These are phyloP conservation scores for Afroboletus lepidellus DNA, from an alignment of 1,284 basidiomycete genomes.

Conservation along the genomic window DNA sequence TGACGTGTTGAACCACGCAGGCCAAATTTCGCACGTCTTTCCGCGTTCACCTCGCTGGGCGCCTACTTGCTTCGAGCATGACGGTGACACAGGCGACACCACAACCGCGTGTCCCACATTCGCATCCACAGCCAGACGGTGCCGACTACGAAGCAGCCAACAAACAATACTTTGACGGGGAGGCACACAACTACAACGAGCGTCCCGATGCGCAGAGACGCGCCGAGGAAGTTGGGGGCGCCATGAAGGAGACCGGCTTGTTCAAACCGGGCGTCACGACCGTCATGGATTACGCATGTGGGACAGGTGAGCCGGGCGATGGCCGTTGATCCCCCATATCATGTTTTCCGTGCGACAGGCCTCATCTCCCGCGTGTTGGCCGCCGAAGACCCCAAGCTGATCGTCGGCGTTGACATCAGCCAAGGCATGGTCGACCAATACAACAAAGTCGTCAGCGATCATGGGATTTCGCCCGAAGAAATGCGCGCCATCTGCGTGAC, in stretches of 20 bases:
- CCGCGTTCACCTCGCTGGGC: not conserved
- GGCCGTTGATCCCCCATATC: too few species aligned
- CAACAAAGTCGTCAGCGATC: slow-evolving; percentile 53
- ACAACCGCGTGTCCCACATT: not conserved
- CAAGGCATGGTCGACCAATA: slow-evolving; percentile 62
- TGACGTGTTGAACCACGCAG: too few species aligned
- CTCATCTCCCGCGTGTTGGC: slow-evolving; percentile 55
- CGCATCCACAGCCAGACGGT: not conserved
- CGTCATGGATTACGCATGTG: slow-evolving; percentile 72
- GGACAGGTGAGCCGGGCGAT: slow-evolving; percentile 46
- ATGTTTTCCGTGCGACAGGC: too few species aligned
- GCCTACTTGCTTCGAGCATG: not conserved
- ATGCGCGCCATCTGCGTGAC: slow-evolving; percentile 55
- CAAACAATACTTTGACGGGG: slow-evolving; percentile 23
- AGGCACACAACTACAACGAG: slow-evolving; percentile 28
- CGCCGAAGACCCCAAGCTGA: slow-evolving; percentile 47
- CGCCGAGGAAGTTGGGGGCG: slow-evolving; percentile 38
- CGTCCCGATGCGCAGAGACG: slow-evolving; percentile 24
- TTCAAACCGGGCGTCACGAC: slow-evolving; percentile 56
- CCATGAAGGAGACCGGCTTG: slow-evolving; percentile 44
- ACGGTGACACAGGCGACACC: not conserved
- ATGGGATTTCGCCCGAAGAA: slow-evolving; percentile 56
- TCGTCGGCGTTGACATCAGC: slow-evolving; percentile 72
- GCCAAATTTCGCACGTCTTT: not conserved
- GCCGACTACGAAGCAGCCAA: slow-evolving; percentile 19